phyloP scores from a whole-genome alignment of 306 rosid genomes.

The Pyrus betulifolia region DNA sequence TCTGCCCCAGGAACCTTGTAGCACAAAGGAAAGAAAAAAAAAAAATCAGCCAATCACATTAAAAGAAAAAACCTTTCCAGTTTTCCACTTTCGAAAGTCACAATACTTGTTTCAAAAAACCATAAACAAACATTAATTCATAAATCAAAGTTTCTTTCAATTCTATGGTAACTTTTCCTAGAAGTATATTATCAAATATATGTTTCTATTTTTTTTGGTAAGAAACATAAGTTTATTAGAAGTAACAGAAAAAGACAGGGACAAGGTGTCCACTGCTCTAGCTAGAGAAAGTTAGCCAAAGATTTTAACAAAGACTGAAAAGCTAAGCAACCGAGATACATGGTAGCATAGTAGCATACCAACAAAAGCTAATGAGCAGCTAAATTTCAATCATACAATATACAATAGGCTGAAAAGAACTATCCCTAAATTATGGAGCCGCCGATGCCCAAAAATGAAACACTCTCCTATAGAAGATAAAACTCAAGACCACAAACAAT shows the following conservation, averaged over 20 bases:
- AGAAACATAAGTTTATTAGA: not conserved
- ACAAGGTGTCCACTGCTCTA: no score
- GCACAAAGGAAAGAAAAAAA: slow-evolving; percentile 1
- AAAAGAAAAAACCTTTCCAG: not conserved
- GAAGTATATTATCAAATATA: not conserved
- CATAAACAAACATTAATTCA: not conserved
- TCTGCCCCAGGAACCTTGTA: slow-evolving; percentile 91
- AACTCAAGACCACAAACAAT: no score
- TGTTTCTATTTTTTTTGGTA: not conserved
- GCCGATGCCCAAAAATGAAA: no score
- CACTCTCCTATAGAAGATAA: no score
- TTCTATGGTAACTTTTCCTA: not conserved
- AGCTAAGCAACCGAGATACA: no score
- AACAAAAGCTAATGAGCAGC: no score
- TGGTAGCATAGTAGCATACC: no score
- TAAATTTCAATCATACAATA: no score
- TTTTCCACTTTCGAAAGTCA: not conserved
- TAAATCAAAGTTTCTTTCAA: not conserved
- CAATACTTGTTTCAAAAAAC: not conserved
- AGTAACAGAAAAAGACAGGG: not conserved
- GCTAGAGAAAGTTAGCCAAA: no score
- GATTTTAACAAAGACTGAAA: no score
- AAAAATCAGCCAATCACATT: slow-evolving; percentile 1
- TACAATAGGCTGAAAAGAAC: no score
- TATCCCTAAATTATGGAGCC: no score